Conservation (phyloP, 345 rosid species). For the Pseudoturritis turrita region DNA sequence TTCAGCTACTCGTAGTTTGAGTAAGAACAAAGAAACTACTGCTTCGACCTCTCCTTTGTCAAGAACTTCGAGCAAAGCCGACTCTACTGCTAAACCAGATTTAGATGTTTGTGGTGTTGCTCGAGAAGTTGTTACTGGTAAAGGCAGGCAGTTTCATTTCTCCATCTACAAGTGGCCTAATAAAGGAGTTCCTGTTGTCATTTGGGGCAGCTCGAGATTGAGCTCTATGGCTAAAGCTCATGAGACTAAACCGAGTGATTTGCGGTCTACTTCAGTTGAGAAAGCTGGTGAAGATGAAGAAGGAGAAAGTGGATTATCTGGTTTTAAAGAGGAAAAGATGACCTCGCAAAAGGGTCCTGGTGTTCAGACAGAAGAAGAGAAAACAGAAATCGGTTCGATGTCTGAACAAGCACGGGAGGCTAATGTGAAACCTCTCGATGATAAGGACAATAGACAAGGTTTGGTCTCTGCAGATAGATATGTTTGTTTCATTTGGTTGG, state of each 20-base stretch:
- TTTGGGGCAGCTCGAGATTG: constrained; percentile 40
- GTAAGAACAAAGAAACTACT: constrained; percentile 40
- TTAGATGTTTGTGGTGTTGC: constrained; percentile 8
- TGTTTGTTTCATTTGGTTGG: constrained; percentile 1
- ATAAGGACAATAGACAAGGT: constrained; percentile 32
- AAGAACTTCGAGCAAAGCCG: constrained; percentile 40
- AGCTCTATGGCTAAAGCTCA: constrained; percentile 37
- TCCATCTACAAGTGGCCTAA: constrained; percentile 94
- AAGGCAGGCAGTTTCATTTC: constrained; percentile 61
- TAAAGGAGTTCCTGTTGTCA: constrained; percentile 51
- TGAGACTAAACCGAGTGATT: not conserved
- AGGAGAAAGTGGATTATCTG: not conserved
- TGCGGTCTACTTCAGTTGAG: not conserved
- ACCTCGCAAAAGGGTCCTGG: not conserved
- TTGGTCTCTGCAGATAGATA: not conserved
- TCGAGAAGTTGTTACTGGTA: constrained; percentile 25
- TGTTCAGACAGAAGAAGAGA: constrained; percentile 21
- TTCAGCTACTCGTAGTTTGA: constrained; percentile 33
- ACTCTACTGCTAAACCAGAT: constrained; percentile 5
- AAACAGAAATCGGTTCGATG: constrained; percentile 13
- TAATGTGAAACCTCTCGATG: constrained; percentile 32
- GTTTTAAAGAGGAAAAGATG: constrained; percentile 7
- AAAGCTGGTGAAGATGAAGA: not conserved
- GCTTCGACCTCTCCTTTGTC: constrained; percentile 42
- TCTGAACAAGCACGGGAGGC: constrained; percentile 24